Evolutionary conservation across 2,329 filamentous ascomycete genomes (phyloP).

Genomic region (Verticillium tricorpus): DNA sequence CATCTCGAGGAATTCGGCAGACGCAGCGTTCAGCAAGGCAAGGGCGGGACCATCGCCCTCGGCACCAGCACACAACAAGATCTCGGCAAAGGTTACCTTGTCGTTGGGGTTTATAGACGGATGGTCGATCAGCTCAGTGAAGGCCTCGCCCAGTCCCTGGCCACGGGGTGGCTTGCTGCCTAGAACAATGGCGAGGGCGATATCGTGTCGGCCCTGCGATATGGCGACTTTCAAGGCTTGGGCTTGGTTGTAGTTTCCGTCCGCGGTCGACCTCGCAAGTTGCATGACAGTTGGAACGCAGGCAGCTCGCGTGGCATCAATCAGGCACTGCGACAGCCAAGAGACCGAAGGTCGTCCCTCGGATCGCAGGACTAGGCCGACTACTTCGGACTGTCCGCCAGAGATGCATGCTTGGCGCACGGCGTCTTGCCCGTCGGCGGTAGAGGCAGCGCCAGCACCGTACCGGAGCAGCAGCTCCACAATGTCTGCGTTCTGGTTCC

Average conservation of each 20-base stretch:
- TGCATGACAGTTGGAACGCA: slow-evolving; percentile 45
- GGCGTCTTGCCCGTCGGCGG: slow-evolving; percentile 45
- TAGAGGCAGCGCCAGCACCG: slow-evolving; percentile 26
- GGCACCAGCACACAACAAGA: slow-evolving; percentile 55
- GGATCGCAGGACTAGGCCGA: slow-evolving; percentile 44
- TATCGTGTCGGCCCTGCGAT: slow-evolving; percentile 43
- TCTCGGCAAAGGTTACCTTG: slow-evolving; percentile 48
- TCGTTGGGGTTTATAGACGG: slow-evolving; percentile 41
- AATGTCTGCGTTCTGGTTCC: slow-evolving; percentile 35
- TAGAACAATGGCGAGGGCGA: slow-evolving; percentile 50
- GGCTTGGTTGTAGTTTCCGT: slow-evolving; percentile 46
- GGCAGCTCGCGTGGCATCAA: slow-evolving; percentile 44
- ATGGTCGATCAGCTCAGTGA: slow-evolving; percentile 41
- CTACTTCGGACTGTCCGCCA: slow-evolving; percentile 39
- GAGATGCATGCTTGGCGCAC: slow-evolving; percentile 47
- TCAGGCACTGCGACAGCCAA: slow-evolving; percentile 45
- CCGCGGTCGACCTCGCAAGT: slow-evolving; percentile 47
- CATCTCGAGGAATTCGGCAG: slow-evolving; percentile 49
- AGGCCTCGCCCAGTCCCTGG: slow-evolving; percentile 44
- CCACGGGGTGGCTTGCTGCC: slow-evolving; percentile 47
- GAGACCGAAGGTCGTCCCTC: slow-evolving; percentile 38
- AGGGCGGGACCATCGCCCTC: slow-evolving; percentile 43
- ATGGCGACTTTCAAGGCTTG: slow-evolving; percentile 49
- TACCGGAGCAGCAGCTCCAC: slow-evolving; percentile 44
- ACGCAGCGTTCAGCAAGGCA: slow-evolving; percentile 44